phyloP scores from a whole-genome alignment of 2,329 filamentous ascomycete species.

The Microdochium trichocladiopsis region DNA sequence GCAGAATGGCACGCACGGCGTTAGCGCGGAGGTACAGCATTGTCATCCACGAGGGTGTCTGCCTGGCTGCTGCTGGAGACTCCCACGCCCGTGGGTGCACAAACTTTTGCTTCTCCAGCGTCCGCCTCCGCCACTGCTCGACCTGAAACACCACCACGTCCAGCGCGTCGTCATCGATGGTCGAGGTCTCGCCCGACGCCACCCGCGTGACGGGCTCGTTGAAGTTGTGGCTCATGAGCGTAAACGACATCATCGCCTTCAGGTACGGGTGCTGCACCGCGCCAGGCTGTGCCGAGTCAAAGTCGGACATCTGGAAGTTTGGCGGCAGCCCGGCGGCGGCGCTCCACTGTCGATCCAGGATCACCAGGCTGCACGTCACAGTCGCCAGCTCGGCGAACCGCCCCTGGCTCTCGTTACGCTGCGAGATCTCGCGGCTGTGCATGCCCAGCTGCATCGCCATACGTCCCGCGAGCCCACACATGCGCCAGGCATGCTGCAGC shows the following conservation, averaged over 20 bases:
- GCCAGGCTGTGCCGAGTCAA: constrained; percentile 1
- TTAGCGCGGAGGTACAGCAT: constrained; percentile 5
- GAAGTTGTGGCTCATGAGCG: constrained; percentile 12
- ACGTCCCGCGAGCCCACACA: constrained; percentile 16
- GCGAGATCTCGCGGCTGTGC: constrained; percentile 14
- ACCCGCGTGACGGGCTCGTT: constrained; percentile 7
- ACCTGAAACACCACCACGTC: constrained; percentile 21
- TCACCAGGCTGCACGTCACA: constrained; percentile 6
- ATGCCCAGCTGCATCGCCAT: constrained; percentile 18
- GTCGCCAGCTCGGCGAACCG: neutral
- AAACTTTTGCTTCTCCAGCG: constrained; percentile 1
- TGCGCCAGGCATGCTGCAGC: constrained; percentile 15
- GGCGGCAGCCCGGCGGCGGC: constrained; percentile 8
- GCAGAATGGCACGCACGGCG: constrained; percentile 3
- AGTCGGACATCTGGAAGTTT: constrained; percentile 7
- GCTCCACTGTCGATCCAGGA: constrained; percentile 11
- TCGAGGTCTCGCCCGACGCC: constrained; percentile 7
- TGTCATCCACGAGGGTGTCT: constrained; percentile 5
- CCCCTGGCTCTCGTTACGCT: neutral
- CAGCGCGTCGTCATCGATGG: constrained; percentile 14
- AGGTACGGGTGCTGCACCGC: constrained; percentile 6
- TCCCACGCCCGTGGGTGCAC: neutral
- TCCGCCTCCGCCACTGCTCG: constrained; percentile 5
- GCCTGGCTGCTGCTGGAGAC: neutral
- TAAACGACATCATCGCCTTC: constrained; percentile 10